Evolutionary conservation across 345 rosid genomes (phyloP).

Genomic region (Camelina laxa): DNA sequence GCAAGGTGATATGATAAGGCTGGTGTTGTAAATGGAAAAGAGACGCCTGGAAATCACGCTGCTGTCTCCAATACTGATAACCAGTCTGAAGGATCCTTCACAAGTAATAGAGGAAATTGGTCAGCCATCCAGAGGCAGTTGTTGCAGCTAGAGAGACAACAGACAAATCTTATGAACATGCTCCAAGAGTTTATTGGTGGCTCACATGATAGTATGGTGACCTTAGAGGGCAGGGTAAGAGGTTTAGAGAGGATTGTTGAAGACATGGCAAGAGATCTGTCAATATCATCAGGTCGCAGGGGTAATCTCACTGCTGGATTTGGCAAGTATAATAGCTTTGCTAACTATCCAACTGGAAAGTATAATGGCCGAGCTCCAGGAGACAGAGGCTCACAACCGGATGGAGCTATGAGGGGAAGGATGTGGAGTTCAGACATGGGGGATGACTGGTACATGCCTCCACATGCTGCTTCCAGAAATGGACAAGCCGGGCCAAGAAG

Average conservation of each 20-base stretch:
- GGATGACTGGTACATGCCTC: slow-evolving; percentile 77
- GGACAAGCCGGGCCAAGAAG: slow-evolving; percentile 72
- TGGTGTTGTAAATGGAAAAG: slow-evolving; percentile 56
- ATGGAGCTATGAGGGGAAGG: slow-evolving; percentile 66
- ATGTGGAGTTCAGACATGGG: slow-evolving; percentile 75
- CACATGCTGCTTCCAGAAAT: slow-evolving; percentile 70
- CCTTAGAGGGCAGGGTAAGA: slow-evolving; percentile 89
- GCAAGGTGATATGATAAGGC: slow-evolving; percentile 59
- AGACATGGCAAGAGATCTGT: slow-evolving; percentile 91
- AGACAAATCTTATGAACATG: slow-evolving; percentile 89
- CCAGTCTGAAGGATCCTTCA: slow-evolving; percentile 78
- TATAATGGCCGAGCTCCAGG: slow-evolving; percentile 72
- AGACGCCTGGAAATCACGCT: slow-evolving; percentile 55
- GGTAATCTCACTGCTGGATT: slow-evolving; percentile 65
- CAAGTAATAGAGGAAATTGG: slow-evolving; percentile 85
- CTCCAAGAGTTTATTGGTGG: slow-evolving; percentile 99
- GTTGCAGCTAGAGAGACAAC: slow-evolving; percentile 91
- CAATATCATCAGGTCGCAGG: slow-evolving; percentile 81
- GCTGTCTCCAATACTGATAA: slow-evolving; percentile 66
- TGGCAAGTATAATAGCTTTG: slow-evolving; percentile 77
- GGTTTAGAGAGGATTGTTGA: slow-evolving; percentile 97
- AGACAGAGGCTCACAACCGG: slow-evolving; percentile 78
- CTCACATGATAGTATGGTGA: slow-evolving; percentile 91
- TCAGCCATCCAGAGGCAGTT: slow-evolving; percentile 96
- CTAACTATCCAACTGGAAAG: slow-evolving; percentile 68